Evolutionary conservation across 225 moss, liverwort and hornwort species (phyloP), one percentile per base, ranked within the genome.

Genomic region (Sphagnum contortum): DNA sequence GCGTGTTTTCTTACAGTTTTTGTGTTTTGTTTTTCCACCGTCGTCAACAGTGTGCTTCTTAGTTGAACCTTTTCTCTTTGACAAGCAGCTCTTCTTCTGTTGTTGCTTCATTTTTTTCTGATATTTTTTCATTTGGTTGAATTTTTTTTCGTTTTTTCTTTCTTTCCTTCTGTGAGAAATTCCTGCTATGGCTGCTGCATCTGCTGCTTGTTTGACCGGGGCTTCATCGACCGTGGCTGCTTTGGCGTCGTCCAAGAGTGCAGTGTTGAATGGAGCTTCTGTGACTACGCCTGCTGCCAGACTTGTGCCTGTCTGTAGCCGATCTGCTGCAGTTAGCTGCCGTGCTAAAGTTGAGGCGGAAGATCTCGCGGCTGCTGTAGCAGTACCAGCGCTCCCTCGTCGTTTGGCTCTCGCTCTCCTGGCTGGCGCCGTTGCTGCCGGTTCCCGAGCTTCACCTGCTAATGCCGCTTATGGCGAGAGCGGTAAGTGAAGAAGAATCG

Each of bases 391-490:
- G 0, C 78, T 86, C 63, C 77, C 83, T 55, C 82, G 95, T 4
- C 76, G 95, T n/a, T 66, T 76, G 76, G 90, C 87, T 12, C 71
- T 96, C 4, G 88, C 88, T 8, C 66, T 96, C 45, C 70, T 88
- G 3, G 92, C 87, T 4, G 82, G 84, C 12, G 71, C 80, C 3
- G 76, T 80, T 0, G 92, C 83, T 4, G 76, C 72, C 0, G 81
- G 69, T 0, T 71, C 70, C 65, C 82, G 84, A 61, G 83, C 73
- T 57, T 73, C 78, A 2, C 87, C 90, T 6, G 92, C 95, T 29
- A 75, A 68, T 70, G 95, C 92, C 55, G 95, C 92, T 5, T 92
- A 92, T 54, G 95, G 95, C 69, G 90, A 92, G 68, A 76, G 84
- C 47, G 94, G 90, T 94, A 68, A 69, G 77, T 68, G 8, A 29